Percentiles rank a stretch among this genome's conserved stretches.
Evolutionary conservation across 2,329 filamentous ascomycete genomes (phyloP).

Genomic region (Penicillium capsulatum): DNA sequence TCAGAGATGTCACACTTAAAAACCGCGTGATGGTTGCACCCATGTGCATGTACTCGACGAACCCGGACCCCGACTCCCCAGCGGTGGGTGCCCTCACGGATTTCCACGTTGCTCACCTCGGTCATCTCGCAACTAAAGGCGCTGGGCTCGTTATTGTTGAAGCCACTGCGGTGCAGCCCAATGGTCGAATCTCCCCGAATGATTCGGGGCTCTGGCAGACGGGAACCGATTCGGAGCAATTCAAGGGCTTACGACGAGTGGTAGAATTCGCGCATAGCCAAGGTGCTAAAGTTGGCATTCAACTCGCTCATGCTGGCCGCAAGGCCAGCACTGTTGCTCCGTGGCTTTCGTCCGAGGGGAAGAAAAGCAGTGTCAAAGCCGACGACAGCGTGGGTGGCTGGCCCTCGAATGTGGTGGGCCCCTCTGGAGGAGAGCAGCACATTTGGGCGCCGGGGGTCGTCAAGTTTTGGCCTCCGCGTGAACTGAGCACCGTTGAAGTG

Average conservation of each 20-base stretch:
- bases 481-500: conserved; percentile 65
- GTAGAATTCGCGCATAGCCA: conserved; percentile 76
- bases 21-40: conserved; percentile 62
- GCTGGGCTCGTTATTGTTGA: conserved; percentile 70
- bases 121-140: conserved; percentile 70
- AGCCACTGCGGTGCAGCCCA: conserved; percentile 67
- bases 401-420: conserved; percentile 47
- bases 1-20: conserved; percentile 56
- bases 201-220: conserved; percentile 69
- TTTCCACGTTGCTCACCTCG: conserved; percentile 78
- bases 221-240: conserved; percentile 53
- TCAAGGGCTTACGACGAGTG: conserved; percentile 61
- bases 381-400: conserved; percentile 51
- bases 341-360: conserved; percentile 30
- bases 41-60: conserved; percentile 62
- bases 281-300: conserved; percentile 69
- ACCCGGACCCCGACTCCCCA: conserved; percentile 41
- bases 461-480: conserved; percentile 58
- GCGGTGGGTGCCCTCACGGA: conserved; percentile 63
- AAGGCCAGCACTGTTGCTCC: conserved; percentile 56
- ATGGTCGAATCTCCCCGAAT: conserved; percentile 72
- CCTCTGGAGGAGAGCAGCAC: conserved; percentile 45
- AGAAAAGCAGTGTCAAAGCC: conserved; percentile 33
- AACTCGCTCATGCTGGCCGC: conserved; percentile 73
- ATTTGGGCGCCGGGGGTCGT: conserved; percentile 59